A percentile compares a stretch with the other conserved stretches of the same genome.
phyloP scores from a whole-genome alignment of 2,329 filamentous ascomycete genomes.

The Claviceps sorghi region DNA sequence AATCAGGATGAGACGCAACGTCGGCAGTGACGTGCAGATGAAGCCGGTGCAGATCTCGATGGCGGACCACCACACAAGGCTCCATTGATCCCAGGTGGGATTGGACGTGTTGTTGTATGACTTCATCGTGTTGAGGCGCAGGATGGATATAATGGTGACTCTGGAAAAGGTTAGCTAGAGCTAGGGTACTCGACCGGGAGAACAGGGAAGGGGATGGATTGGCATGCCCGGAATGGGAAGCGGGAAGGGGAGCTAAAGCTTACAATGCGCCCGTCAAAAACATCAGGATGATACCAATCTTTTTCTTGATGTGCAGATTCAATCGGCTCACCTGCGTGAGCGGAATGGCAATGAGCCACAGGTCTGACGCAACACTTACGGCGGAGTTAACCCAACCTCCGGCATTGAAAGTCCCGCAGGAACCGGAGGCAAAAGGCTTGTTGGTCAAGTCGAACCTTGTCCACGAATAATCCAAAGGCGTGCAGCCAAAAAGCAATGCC shows the following conservation, averaged over 20 bases:
- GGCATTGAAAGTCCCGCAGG: not conserved
- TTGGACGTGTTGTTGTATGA: not conserved
- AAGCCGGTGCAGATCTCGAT: constrained; percentile 2
- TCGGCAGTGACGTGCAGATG: constrained; percentile 3
- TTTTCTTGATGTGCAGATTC: constrained; percentile 3
- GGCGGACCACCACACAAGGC: constrained; percentile 1
- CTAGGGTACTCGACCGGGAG: too few relatives aligned
- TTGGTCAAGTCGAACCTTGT: constrained; percentile 10
- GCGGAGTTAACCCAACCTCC: not conserved
- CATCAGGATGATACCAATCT: constrained; percentile 3
- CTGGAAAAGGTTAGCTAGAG: not conserved
- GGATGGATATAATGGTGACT: constrained; percentile 2
- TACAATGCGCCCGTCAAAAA: constrained; percentile 3
- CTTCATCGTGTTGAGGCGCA: constrained; percentile 1
- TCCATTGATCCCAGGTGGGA: constrained; percentile 3
- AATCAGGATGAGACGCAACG: constrained; percentile 1
- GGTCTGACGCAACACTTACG: not conserved
- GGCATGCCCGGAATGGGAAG: too few relatives aligned
- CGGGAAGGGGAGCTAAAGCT: not conserved
- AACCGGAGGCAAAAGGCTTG: not conserved
- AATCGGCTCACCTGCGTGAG: constrained; percentile 1
- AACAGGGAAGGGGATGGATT: not conserved
- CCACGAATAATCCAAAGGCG: constrained; percentile 26
- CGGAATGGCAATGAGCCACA: constrained; percentile 3
- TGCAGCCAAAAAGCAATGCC: constrained; percentile 22